phyloP scores from a whole-genome alignment of 2,329 filamentous ascomycete species.

The Cladosporium sp. region DNA sequence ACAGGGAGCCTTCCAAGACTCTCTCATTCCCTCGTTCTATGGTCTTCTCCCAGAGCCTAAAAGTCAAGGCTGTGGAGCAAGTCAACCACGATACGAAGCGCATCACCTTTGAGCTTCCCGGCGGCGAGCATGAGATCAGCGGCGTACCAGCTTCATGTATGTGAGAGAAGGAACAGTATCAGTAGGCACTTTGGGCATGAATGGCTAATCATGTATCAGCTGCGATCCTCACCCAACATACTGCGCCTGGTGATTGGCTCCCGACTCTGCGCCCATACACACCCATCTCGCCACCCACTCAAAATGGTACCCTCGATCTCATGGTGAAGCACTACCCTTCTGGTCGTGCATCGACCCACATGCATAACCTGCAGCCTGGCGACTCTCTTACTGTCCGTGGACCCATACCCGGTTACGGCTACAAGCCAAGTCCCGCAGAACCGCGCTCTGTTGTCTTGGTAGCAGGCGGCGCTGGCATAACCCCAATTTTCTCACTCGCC shows the following conservation, averaged over 20 bases:
- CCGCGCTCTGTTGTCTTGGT: conserved; percentile 57
- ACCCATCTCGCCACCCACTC: conserved; percentile 58
- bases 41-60: conserved; percentile 35
- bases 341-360: conserved; percentile 63
- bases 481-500: conserved; percentile 56
- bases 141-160: conserved; percentile 34
- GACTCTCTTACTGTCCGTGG: conserved; percentile 60
- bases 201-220: conserved; percentile 34
- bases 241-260: conserved; percentile 57
- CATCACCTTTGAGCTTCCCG: conserved; percentile 35
- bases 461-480: conserved; percentile 72
- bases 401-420: conserved; percentile 45
- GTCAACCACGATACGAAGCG: conserved; percentile 37
- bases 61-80: conserved; percentile 33
- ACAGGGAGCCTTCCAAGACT: conserved; percentile 28
- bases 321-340: conserved; percentile 68
- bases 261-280: conserved; percentile 68
- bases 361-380: conserved; percentile 66
- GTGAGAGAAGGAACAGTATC: background rate
- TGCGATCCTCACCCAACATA: conserved; percentile 62
- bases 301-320: conserved; percentile 61
- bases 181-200: background rate
- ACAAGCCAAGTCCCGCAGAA: conserved; percentile 26
- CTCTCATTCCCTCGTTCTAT: conserved; percentile 34
- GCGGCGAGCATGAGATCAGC: conserved; percentile 31